Conservation (phyloP, 1,284 basidiomycete genomes). For the Apiotrichum domesticum region DNA sequence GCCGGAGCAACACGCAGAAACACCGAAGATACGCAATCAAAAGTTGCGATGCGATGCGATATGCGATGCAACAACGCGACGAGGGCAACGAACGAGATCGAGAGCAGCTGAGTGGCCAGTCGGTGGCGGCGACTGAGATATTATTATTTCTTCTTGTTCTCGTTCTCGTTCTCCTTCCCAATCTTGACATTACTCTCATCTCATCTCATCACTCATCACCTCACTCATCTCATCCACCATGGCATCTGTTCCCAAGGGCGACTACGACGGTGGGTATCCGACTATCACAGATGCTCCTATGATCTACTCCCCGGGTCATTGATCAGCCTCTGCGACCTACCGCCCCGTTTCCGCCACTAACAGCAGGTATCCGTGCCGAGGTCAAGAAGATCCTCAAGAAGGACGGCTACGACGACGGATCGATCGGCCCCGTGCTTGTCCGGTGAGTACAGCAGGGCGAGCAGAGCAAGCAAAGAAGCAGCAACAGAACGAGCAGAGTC, state of each 20-base stretch:
- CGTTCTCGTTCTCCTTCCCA: background rate
- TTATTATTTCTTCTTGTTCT: background rate
- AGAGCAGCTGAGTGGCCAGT: no score
- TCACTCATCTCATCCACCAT: conserved; percentile 11
- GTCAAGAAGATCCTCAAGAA: conserved; percentile 43
- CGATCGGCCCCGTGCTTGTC: conserved; percentile 44
- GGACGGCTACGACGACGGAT: conserved; percentile 47
- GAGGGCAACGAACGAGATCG: no score
- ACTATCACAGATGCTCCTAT: no score
- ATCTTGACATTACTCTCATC: background rate
- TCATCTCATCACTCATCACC: background rate
- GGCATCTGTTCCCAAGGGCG: conserved; percentile 33
- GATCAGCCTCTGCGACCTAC: no score
- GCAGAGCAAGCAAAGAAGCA: no score
- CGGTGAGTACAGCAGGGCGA: conserved; percentile 20
- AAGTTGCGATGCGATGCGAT: no score
- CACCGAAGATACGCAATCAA: no score
- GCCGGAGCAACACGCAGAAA: no score
- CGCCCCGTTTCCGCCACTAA: no score
- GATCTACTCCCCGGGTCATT: no score
- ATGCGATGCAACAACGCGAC: no score
- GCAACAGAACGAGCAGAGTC: background rate
- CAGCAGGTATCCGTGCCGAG: conserved; percentile 32
- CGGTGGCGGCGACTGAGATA: background rate
- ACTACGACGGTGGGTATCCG: conserved; percentile 24